Evolutionary conservation across 192 early-diverging fungal genomes (phyloP).

Genomic region (Lunasporangiospora selenospora): DNA sequence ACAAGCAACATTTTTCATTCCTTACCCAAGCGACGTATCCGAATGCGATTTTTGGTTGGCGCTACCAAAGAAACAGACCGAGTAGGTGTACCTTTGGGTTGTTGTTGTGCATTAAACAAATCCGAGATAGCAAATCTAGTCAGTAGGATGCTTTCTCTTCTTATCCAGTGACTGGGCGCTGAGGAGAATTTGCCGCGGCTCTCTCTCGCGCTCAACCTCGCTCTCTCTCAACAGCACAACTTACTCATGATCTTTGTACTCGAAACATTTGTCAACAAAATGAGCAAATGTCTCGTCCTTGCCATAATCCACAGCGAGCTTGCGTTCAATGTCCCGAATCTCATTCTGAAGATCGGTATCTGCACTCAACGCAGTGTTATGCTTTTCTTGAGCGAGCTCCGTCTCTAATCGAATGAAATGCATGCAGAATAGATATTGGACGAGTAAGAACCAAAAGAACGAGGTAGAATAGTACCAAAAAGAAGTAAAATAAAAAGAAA

Average conservation of each 20-base stretch:
- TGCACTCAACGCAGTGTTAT: slow-evolving; percentile 32
- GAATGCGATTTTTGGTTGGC: slow-evolving; percentile 81
- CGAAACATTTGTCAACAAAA: slow-evolving; percentile 73
- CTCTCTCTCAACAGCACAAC: too few species aligned
- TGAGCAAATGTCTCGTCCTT: slow-evolving; percentile 70
- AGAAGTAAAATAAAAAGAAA: too few species aligned
- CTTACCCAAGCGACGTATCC: slow-evolving; percentile 67
- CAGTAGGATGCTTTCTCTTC: too few species aligned
- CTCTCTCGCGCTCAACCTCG: too few species aligned
- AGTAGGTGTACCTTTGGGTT: slow-evolving; percentile 71
- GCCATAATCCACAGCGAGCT: slow-evolving; percentile 78
- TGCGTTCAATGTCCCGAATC: slow-evolving; percentile 54
- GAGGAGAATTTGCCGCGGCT: too few species aligned
- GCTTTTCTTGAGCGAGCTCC: slow-evolving; percentile 27
- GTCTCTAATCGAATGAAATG: slow-evolving; percentile 23
- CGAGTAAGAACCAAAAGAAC: too few species aligned
- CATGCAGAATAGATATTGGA: too few species aligned
- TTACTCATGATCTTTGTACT: slow-evolving; percentile 73
- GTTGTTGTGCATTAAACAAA: slow-evolving; percentile 47
- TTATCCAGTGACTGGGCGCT: too few species aligned
- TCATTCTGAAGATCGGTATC: slow-evolving; percentile 41
- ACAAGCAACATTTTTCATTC: not conserved
- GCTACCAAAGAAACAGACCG: slow-evolving; percentile 77
- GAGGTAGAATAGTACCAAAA: too few species aligned
- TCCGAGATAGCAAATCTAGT: too few species aligned